Evolutionary conservation across 1,284 basidiomycete genomes (phyloP).

Genomic region (Apiotrichum akiyoshidainum): DNA sequence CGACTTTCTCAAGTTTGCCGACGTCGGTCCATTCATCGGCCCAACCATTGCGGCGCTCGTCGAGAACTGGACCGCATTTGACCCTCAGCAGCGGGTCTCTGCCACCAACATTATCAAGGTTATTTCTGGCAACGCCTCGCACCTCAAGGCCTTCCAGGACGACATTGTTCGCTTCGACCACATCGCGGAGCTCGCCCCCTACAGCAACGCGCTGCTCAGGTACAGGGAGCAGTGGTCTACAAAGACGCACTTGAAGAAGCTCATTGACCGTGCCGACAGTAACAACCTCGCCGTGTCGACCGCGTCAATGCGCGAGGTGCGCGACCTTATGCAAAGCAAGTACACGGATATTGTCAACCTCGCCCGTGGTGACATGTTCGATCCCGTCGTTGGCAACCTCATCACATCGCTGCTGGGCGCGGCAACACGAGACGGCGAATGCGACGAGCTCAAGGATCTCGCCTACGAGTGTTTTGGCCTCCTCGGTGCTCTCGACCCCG

Average conservation of each 20-base stretch:
- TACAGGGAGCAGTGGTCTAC: slow-evolving; percentile 59
- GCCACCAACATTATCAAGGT: slow-evolving; percentile 69
- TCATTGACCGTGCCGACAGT: slow-evolving; percentile 71
- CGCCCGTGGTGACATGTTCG: slow-evolving; percentile 80
- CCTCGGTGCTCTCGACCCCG: slow-evolving; percentile 94
- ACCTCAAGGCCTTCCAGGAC: slow-evolving; percentile 58
- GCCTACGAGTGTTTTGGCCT: slow-evolving; percentile 89
- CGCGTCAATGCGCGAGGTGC: slow-evolving; percentile 75
- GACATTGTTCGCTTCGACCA: slow-evolving; percentile 74
- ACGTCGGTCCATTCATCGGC: slow-evolving; percentile 81
- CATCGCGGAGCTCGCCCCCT: slow-evolving; percentile 64
- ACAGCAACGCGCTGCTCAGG: slow-evolving; percentile 55
- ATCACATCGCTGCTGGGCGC: slow-evolving; percentile 68
- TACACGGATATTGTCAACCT: slow-evolving; percentile 61
- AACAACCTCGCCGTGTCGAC: slow-evolving; percentile 79
- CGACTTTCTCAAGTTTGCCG: slow-evolving; percentile 63
- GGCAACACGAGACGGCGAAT: slow-evolving; percentile 68
- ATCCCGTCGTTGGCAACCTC: slow-evolving; percentile 69
- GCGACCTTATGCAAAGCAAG: slow-evolving; percentile 59
- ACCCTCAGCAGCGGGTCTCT: slow-evolving; percentile 55
- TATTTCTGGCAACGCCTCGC: slow-evolving; percentile 61
- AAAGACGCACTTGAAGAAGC: slow-evolving; percentile 61
- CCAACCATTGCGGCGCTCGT: slow-evolving; percentile 84
- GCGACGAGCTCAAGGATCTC: slow-evolving; percentile 62
- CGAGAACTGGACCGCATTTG: slow-evolving; percentile 68